These are phyloP conservation scores for Houttuynia cordata DNA, from an alignment of 164 flowering plant species.

Conservation along the genomic window DNA sequence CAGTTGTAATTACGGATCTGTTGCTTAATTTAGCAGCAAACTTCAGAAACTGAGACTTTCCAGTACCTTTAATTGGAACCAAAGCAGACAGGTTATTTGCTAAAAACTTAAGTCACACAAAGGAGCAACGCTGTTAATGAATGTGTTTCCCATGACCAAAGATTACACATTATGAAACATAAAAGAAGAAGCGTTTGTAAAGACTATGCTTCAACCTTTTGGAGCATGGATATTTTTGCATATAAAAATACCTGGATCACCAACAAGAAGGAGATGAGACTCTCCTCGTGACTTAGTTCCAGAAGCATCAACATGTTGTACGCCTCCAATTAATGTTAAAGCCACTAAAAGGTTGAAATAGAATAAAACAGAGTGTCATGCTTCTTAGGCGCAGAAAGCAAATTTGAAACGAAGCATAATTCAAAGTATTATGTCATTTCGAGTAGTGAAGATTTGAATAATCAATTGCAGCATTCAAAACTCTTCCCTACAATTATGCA, in stretches of 20 bases:
- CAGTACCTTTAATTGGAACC: conserved; percentile 49
- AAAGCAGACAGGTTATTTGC: neutral
- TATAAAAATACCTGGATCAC: conserved; percentile 64
- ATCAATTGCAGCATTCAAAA: neutral
- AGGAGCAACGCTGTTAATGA: no score
- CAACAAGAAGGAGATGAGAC: conserved; percentile 93
- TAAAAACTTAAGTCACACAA: neutral
- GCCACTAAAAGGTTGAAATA: conserved; percentile 38
- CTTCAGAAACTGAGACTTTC: conserved; percentile 94
- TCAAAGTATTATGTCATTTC: neutral
- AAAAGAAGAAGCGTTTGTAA: no score
- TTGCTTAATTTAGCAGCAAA: conserved; percentile 95
- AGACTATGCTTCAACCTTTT: neutral
- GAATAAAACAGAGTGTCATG: neutral
- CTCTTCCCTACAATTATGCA: neutral
- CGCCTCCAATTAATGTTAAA: conserved; percentile 91
- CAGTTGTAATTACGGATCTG: conserved; percentile 96
- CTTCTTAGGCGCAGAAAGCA: neutral
- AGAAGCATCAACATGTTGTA: conserved; percentile 92
- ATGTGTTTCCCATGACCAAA: no score
- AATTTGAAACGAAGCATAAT: neutral
- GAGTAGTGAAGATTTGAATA: neutral
- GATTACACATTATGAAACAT: no score
- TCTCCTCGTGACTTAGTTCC: conserved; percentile 97
- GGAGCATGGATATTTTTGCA: neutral